A percentile compares a stretch with the other conserved stretches of the same genome.
These are phyloP conservation scores for Auricularia sp. DNA, from an alignment of 768 basidiomycete species.

Conservation along the genomic window DNA sequence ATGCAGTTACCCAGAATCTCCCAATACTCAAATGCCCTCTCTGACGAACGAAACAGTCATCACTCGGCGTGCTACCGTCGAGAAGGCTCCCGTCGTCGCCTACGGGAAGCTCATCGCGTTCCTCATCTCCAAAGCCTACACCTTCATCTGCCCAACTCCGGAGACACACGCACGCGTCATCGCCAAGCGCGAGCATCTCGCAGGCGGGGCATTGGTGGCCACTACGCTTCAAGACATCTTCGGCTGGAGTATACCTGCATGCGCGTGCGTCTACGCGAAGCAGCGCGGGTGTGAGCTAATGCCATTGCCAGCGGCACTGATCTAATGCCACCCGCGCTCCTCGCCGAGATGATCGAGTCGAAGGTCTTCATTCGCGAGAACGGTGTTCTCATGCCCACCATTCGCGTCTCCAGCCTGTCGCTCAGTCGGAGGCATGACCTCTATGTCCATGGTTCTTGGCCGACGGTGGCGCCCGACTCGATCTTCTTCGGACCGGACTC, in stretches of 20 bases:
- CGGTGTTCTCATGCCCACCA: neutral
- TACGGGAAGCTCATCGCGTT: too few relatives aligned
- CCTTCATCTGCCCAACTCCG: neutral
- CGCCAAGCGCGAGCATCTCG: neutral
- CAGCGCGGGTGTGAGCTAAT: neutral
- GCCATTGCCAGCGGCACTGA: neutral
- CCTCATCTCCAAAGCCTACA: neutral
- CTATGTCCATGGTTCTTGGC: slow-evolving; percentile 4
- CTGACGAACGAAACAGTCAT: too few relatives aligned
- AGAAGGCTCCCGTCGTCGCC: too few relatives aligned
- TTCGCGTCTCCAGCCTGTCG: neutral
- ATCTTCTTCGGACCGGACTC: slow-evolving; percentile 5
- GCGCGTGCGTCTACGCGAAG: neutral
- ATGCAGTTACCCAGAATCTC: too few relatives aligned
- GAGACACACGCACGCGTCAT: neutral
- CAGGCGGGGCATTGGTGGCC: neutral
- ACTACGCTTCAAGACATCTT: neutral
- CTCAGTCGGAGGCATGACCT: neutral
- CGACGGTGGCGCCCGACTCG: neutral
- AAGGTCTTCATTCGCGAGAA: neutral
- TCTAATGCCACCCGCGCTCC: neutral
- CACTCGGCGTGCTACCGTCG: too few relatives aligned
- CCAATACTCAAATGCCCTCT: too few relatives aligned
- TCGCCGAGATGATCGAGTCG: neutral
- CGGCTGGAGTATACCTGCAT: neutral